A percentile compares a stretch with the other conserved stretches of the same genome.
These are phyloP conservation scores for Auxenochlorella protothecoides DNA, from an alignment of 139 green algal genomes.

Conservation along the genomic window DNA sequence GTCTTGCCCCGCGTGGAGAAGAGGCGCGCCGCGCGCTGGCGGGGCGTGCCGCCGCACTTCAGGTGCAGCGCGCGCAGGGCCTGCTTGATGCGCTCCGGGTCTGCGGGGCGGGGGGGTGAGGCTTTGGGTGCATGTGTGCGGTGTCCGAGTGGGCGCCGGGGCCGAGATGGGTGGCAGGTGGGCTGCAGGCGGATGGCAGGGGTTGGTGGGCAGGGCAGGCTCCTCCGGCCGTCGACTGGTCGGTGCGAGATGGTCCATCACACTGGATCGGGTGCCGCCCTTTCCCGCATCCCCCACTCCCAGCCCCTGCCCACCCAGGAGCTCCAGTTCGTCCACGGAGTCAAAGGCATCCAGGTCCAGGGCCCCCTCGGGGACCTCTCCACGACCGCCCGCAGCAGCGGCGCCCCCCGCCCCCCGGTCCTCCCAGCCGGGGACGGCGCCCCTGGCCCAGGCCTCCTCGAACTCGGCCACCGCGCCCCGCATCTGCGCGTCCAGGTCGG, in stretches of 20 bases:
- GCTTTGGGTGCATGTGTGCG: background rate
- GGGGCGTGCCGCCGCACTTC: constrained; percentile 83
- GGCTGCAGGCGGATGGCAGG: background rate
- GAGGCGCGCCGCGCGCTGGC: constrained; percentile 78
- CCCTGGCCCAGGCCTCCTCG: constrained; percentile 47
- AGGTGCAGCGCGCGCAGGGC: constrained; percentile 70
- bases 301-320: constrained; percentile 33
- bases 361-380: background rate
- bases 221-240: no score
- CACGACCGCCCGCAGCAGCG: background rate
- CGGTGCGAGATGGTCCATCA: no score
- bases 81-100: constrained; percentile 65
- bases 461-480: constrained; percentile 39
- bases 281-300: background rate
- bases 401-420: constrained; percentile 33
- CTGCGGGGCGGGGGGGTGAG: constrained; percentile 13
- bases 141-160: background rate
- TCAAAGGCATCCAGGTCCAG: constrained; percentile 77
- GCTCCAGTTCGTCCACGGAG: constrained; percentile 69
- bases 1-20: constrained; percentile 50
- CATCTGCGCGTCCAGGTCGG: constrained; percentile 35
- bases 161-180: no score
- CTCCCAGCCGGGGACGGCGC: constrained; percentile 60
- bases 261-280: no score
- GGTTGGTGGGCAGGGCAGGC: no score